Evolutionary conservation across 2,329 filamentous ascomycete genomes (phyloP).

Genomic region (Fusarium metavorans): DNA sequence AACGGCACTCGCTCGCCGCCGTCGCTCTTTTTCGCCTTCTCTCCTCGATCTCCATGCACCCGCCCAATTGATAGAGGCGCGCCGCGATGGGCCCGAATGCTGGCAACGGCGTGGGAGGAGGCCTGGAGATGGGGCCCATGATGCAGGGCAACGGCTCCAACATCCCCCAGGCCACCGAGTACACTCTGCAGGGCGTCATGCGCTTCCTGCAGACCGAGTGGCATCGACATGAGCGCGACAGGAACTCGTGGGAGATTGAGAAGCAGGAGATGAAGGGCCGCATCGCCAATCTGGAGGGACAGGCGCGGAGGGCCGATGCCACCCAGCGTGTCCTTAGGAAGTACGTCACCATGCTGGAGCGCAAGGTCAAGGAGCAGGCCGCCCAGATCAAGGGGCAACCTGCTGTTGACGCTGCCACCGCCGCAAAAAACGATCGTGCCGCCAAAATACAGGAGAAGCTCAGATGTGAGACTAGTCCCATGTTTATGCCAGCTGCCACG

Average conservation of each 20-base stretch:
- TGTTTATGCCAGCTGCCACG: neutral
- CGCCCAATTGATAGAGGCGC: slow-evolving; percentile 51
- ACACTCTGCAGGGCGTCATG: slow-evolving; percentile 86
- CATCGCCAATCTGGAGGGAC: slow-evolving; percentile 93
- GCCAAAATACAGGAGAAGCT: slow-evolving; percentile 69
- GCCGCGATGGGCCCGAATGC: slow-evolving; percentile 58
- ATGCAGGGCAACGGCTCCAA: slow-evolving; percentile 61
- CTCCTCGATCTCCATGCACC: slow-evolving; percentile 52
- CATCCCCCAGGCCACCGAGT: slow-evolving; percentile 70
- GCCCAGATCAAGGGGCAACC: slow-evolving; percentile 70
- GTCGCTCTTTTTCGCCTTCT: slow-evolving; percentile 32
- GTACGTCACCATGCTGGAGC: slow-evolving; percentile 90
- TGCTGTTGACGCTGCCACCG: slow-evolving; percentile 53
- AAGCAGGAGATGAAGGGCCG: slow-evolving; percentile 98
- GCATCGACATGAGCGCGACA: slow-evolving; percentile 97
- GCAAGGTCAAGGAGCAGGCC: slow-evolving; percentile 86
- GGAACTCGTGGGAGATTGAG: slow-evolving; percentile 99
- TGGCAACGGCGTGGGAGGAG: slow-evolving; percentile 60
- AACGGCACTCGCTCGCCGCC: slow-evolving; percentile 34
- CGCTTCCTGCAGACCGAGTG: slow-evolving; percentile 99
- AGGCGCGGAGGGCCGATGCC: slow-evolving; percentile 86
- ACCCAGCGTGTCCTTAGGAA: slow-evolving; percentile 90
- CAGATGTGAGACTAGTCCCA: slow-evolving; percentile 56
- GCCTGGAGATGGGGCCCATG: slow-evolving; percentile 59
- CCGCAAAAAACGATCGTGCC: slow-evolving; percentile 64